phyloP scores from a whole-genome alignment of 805 yeast genomes.

The Candida cerambycidarum region DNA sequence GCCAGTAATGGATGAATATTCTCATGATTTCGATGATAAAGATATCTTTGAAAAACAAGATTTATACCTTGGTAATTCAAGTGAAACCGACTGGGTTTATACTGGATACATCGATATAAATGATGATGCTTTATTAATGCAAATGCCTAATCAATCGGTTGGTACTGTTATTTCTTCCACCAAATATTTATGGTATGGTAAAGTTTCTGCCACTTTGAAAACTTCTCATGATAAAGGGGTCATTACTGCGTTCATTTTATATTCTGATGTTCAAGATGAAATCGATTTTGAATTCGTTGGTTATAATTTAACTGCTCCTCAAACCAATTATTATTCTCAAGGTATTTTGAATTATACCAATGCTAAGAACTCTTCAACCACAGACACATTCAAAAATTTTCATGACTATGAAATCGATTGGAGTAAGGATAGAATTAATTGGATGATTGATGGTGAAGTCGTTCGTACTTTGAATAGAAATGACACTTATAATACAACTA shows the following conservation, averaged over 20 bases:
- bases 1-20: conserved; percentile 60
- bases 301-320: conserved; percentile 60
- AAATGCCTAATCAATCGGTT: conserved; percentile 73
- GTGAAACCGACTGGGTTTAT: conserved; percentile 68
- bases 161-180: conserved; percentile 85
- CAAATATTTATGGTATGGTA: conserved; percentile 85
- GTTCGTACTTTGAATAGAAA: conserved; percentile 64
- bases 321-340: conserved; percentile 78
- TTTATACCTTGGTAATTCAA: conserved; percentile 68
- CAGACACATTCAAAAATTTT: conserved; percentile 62
- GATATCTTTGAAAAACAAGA: conserved; percentile 21
- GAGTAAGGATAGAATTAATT: conserved; percentile 66
- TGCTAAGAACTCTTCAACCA: conserved; percentile 41
- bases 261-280: conserved; percentile 87
- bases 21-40: conserved; percentile 33
- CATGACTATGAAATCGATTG: conserved; percentile 82
- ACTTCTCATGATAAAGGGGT: conserved; percentile 80
- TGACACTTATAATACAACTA: conserved; percentile 64
- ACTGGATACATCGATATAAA: conserved; percentile 53
- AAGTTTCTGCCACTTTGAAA: conserved; percentile 64
- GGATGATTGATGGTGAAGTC: conserved; percentile 70
- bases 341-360: conserved; percentile 71
- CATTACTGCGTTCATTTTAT: conserved; percentile 75
- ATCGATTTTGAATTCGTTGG: conserved; percentile 89
- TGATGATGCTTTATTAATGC: conserved; percentile 57